A percentile compares a stretch with the other conserved stretches of the same genome.
These are phyloP conservation scores for Collybia sp. DNA, from an alignment of 768 basidiomycete species.

Conservation along the genomic window DNA sequence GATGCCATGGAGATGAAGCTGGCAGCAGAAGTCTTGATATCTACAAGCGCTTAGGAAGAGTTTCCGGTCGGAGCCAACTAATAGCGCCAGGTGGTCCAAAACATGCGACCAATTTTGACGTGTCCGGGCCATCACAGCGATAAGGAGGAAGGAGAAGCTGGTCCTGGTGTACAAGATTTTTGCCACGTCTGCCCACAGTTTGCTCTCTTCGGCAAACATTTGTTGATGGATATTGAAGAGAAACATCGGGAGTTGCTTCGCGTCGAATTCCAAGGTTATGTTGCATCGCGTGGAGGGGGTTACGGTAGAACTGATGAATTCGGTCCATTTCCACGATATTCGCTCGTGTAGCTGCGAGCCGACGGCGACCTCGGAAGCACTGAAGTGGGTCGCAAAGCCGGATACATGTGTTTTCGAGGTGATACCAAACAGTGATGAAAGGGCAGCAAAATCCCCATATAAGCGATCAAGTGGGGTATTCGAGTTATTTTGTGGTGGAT, in stretches of 20 bases:
- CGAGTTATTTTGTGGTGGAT: conserved; percentile 18
- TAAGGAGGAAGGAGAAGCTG: conserved; percentile 42
- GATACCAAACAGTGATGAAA: conserved; percentile 38
- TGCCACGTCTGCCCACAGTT: conserved; percentile 3
- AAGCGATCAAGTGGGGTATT: conserved; percentile 25
- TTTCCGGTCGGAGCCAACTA: conserved; percentile 15
- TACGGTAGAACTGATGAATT: conserved; percentile 13
- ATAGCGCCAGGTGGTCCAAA: conserved; percentile 28
- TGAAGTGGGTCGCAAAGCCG: conserved; percentile 33
- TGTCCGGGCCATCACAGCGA: conserved; percentile 30
- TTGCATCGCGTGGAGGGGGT: not conserved
- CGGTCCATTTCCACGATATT: conserved; percentile 31
- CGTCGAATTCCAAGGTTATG: conserved; percentile 18
- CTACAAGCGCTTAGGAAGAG: conserved; percentile 21
- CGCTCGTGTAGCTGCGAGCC: conserved; percentile 28
- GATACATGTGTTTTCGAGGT: conserved; percentile 33
- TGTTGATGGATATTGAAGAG: conserved; percentile 37
- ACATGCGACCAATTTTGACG: conserved; percentile 35
- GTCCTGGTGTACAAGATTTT: conserved; percentile 34
- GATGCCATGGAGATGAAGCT: conserved; percentile 36
- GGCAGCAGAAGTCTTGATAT: conserved; percentile 43
- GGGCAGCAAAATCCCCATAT: conserved; percentile 32
- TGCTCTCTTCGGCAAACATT: conserved; percentile 39
- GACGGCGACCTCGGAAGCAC: conserved; percentile 31
- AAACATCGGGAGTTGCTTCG: conserved; percentile 27